phyloP scores from a whole-genome alignment of 2,329 filamentous ascomycete genomes.

The Fusarium acutatum region DNA sequence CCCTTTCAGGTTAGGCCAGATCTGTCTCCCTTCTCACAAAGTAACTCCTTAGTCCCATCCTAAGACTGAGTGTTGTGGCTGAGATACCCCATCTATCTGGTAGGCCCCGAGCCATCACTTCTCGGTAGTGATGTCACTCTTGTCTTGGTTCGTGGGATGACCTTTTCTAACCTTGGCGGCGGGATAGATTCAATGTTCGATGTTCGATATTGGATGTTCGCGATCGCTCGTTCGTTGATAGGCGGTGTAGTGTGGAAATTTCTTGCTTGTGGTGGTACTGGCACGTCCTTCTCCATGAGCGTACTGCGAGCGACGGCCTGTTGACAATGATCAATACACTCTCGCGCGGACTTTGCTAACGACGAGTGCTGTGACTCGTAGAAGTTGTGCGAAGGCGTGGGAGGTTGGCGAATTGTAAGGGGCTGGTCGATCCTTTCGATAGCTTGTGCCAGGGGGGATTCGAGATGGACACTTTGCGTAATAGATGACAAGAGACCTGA shows the following conservation, averaged over 20 bases:
- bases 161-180: rapidly evolving
- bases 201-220: not conserved
- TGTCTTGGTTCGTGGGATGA: not conserved
- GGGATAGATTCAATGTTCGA: not conserved
- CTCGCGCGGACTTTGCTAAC: too few relatives aligned
- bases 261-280: not conserved
- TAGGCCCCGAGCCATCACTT: not conserved
- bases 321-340: too few relatives aligned
- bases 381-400: not conserved
- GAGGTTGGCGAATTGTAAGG: not conserved
- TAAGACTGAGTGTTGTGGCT: too few relatives aligned
- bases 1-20: not conserved
- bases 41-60: too few relatives aligned
- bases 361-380: too few relatives aligned
- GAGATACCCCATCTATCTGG: too few relatives aligned
- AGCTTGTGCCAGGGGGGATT: not conserved
- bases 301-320: too few relatives aligned
- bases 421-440: not conserved
- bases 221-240: not conserved
- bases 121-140: not conserved
- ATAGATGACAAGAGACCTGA: not conserved
- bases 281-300: too few relatives aligned
- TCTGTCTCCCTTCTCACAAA: not conserved
- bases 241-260: not conserved
- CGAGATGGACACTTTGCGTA: not conserved